Base-by-base conservation (phyloP, 768 basidiomycete species). In the Mycena polygramma region DNA sequence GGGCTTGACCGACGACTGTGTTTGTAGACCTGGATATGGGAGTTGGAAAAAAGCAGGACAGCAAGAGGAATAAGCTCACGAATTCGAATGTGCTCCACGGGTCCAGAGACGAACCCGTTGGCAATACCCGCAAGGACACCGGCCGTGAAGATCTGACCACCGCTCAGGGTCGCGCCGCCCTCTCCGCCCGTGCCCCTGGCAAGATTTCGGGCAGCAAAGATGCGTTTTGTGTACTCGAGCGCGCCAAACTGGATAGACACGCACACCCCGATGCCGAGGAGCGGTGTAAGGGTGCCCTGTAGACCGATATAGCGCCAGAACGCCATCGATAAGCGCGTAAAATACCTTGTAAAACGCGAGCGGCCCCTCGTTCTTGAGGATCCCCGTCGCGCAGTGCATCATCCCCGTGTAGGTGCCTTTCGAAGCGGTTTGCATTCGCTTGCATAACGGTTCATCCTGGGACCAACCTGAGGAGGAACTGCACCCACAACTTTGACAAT, bases 51-150 rank as follows among this genome's bases (percentile, higher is more conserved):
- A 45, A n/a, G n/a, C 7, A 14, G 52, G 20, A 71, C n/a, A 60
- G 48, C 30, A 52, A 39, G 19, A 20, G 14, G n/a, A 35, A 55
- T 22, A 17, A 37, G 84, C 93, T 79, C 74, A 95, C 95, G 91
- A 73, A 98, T 99, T 83, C 97, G 94, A 78, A 98, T 96, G 77
- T 98, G 97, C 80, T 99, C 97, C 20, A 99, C 97, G 8, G 97
- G 97, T 1, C 96, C 96, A 0, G 96, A 97, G 45, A 98, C 96
- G 68, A 97, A 85, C 36, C 95, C 92, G 77, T 98, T 99, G 13
- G 94, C 91, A 35, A 98, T 80, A 35, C 97, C 97, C 26, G 97
- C 97, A 45, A 90, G 82, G 6, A 95, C 89, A 72, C 97, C 97
- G 20, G 95, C 87, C 2, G 83, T 75, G 72, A 94, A 88, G 15